Evolutionary conservation across 2,329 filamentous ascomycete species (phyloP).

Genomic region (Talaromyces sp.): DNA sequence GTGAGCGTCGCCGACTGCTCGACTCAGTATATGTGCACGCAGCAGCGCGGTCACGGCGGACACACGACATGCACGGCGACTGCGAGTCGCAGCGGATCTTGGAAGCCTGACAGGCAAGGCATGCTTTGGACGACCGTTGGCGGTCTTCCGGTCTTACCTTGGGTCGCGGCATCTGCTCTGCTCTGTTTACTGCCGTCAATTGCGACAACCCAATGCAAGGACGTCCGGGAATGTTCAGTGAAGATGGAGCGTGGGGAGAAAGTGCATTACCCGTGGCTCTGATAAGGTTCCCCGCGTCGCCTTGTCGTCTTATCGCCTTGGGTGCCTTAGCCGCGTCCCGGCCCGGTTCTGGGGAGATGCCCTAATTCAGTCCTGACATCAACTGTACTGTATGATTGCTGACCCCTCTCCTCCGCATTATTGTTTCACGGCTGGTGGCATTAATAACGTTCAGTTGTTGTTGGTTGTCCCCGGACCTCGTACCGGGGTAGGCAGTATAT

Average conservation of each 20-base stretch:
- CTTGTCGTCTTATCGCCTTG: neutral
- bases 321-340: neutral
- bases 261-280: neutral
- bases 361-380: neutral
- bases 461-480: neutral
- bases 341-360: neutral
- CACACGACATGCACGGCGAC: conserved; percentile 46
- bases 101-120: conserved; percentile 43
- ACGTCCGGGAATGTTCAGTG: neutral
- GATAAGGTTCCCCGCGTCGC: neutral
- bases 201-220: neutral
- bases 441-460: neutral
- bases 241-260: neutral
- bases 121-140: conserved; percentile 46
- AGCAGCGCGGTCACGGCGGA: conserved; percentile 37
- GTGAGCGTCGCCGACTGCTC: conserved; percentile 17
- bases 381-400: neutral
- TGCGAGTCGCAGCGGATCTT: conserved; percentile 50
- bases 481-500: neutral
- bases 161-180: conserved; percentile 46
- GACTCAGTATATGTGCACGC: conserved; percentile 32
- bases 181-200: neutral
- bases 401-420: neutral
- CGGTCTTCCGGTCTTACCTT: conserved; percentile 48
- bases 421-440: neutral